Conservation (phyloP, 2,329 filamentous ascomycete species). For the Aspergillus floridensis region DNA sequence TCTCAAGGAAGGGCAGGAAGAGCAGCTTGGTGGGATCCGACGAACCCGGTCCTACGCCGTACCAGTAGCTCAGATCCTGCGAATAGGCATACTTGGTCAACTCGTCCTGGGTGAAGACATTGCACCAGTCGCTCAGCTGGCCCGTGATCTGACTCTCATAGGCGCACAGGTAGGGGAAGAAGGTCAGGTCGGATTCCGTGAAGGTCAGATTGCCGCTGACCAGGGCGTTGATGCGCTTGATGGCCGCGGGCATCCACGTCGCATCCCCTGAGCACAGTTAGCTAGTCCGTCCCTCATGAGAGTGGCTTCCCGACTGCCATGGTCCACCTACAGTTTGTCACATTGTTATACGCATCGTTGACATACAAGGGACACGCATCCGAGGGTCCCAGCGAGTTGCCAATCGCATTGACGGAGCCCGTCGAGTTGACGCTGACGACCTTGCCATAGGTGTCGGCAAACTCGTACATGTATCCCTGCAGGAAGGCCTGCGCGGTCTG, state of each 20-base stretch:
- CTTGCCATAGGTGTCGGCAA: slow-evolving; percentile 42
- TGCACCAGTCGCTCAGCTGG: slow-evolving; percentile 60
- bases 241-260: slow-evolving; percentile 18
- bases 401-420: slow-evolving; percentile 52
- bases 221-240: slow-evolving; percentile 52
- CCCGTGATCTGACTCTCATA: slow-evolving; percentile 69
- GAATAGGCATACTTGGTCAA: slow-evolving; percentile 64
- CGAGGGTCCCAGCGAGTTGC: slow-evolving; percentile 63
- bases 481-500: not conserved
- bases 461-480: slow-evolving; percentile 4
- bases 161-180: slow-evolving; percentile 68
- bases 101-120: slow-evolving; percentile 61
- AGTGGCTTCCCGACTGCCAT: too few species aligned
- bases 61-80: slow-evolving; percentile 68
- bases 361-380: slow-evolving; percentile 61
- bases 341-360: slow-evolving; percentile 44
- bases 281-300: not conserved
- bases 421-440: slow-evolving; percentile 59
- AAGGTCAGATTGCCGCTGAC: slow-evolving; percentile 56
- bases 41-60: slow-evolving; percentile 51
- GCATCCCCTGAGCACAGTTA: not conserved
- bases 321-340: slow-evolving; percentile 9
- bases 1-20: slow-evolving; percentile 52
- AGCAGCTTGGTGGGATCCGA: slow-evolving; percentile 27
- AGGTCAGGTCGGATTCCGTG: slow-evolving; percentile 52